Evolutionary conservation across 495 filamentous ascomycete species (phyloP).

Genomic region (Aspergillus olivimuriae): DNA sequence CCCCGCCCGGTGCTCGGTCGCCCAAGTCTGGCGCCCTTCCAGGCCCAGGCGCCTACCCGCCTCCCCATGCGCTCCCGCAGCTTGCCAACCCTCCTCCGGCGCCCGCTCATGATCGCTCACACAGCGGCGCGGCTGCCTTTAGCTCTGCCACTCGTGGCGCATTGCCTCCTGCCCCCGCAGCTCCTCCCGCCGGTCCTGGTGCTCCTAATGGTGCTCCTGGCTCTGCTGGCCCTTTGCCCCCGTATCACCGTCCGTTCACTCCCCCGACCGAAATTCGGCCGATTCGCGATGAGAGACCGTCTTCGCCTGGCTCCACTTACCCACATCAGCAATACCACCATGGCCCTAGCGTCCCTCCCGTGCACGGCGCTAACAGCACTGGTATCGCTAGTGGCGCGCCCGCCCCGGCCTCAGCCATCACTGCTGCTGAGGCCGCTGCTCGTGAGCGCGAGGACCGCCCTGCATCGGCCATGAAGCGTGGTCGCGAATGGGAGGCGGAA

Average conservation of each 20-base stretch:
- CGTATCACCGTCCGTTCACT: constrained; percentile 59
- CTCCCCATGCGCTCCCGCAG: constrained; percentile 53
- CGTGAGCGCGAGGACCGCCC: constrained; percentile 81
- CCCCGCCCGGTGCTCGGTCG: constrained; percentile 53
- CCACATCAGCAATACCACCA: constrained; percentile 73
- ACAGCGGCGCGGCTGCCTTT: constrained; percentile 50
- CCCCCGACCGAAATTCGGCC: constrained; percentile 81
- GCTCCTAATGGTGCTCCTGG: constrained; percentile 44
- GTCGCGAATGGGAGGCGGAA: constrained; percentile 84
- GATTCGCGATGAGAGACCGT: constrained; percentile 75
- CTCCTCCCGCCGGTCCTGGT: constrained; percentile 43
- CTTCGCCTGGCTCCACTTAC: constrained; percentile 77
- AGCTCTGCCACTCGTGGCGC: constrained; percentile 25
- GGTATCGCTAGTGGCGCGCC: constrained; percentile 74
- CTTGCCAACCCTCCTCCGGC: constrained; percentile 50
- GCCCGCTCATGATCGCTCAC: constrained; percentile 43
- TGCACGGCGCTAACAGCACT: constrained; percentile 58
- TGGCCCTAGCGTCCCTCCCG: constrained; percentile 52
- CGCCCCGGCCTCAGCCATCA: constrained; percentile 63
- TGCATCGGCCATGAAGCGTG: constrained; percentile 73
- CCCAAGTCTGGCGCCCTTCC: constrained; percentile 52
- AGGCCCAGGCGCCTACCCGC: constrained; percentile 56
- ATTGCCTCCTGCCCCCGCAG: constrained; percentile 39
- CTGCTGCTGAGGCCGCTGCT: constrained; percentile 68
- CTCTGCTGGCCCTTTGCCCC: constrained; percentile 39